These are phyloP conservation scores for Dipteronia dyeriana DNA, from an alignment of 345 rosid species.

Conservation along the genomic window DNA sequence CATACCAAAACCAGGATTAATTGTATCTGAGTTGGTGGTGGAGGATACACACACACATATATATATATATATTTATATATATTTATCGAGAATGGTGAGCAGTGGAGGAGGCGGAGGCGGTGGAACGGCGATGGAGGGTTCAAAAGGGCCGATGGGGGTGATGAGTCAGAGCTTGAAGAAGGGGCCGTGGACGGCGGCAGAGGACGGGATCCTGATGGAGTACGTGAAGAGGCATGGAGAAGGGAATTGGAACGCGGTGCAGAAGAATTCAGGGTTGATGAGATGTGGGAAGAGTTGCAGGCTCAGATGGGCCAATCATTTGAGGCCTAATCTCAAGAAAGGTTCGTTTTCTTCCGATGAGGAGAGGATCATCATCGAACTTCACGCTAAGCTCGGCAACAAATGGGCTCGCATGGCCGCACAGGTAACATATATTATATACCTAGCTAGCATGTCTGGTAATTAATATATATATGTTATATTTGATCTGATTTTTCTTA, in stretches of 20 bases:
- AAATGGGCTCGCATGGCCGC: slow-evolving; percentile 98
- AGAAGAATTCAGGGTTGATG: slow-evolving; percentile 66
- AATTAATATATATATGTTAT: too few relatives aligned
- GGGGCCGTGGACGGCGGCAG: slow-evolving; percentile 85
- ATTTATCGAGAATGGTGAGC: slow-evolving; percentile 29
- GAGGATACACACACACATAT: not conserved
- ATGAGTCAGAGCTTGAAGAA: slow-evolving; percentile 51
- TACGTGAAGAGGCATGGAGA: slow-evolving; percentile 76
- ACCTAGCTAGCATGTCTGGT: too few relatives aligned
- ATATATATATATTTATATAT: not conserved
- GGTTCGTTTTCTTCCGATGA: slow-evolving; percentile 70
- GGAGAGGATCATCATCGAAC: slow-evolving; percentile 72
- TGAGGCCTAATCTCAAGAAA: slow-evolving; percentile 81
- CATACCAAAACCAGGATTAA: not conserved
- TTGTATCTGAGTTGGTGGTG: slow-evolving; percentile 7
- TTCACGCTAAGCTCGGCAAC: slow-evolving; percentile 78
- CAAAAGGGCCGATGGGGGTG: slow-evolving; percentile 6
- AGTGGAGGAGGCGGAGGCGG: slow-evolving; percentile 25
- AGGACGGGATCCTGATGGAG: slow-evolving; percentile 71
- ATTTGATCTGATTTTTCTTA: too few relatives aligned
- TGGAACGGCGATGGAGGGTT: slow-evolving; percentile 23
- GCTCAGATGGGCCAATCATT: slow-evolving; percentile 91
- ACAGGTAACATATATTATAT: slow-evolving; percentile 46
- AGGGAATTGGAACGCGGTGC: slow-evolving; percentile 86
- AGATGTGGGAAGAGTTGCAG: slow-evolving; percentile 90